Conservation (phyloP, 495 filamentous ascomycete genomes). For the Xanthoparmelia taractica region DNA sequence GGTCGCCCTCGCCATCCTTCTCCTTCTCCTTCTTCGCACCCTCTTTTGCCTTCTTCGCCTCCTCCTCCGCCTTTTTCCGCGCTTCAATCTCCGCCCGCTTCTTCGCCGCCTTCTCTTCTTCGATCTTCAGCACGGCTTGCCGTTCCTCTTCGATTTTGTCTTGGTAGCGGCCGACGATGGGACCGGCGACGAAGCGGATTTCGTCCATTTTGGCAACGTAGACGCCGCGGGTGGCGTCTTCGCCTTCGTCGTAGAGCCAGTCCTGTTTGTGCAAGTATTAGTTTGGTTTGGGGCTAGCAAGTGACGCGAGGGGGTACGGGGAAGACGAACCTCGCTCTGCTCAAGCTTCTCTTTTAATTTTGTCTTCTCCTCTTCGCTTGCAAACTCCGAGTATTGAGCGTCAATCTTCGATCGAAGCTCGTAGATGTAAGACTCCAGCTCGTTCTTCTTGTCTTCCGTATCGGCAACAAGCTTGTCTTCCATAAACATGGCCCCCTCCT, state of each 20-base stretch:
- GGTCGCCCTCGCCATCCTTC: slow-evolving; percentile 38
- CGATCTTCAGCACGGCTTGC: slow-evolving; percentile 60
- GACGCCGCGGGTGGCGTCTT: slow-evolving; percentile 86
- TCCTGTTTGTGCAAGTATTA: slow-evolving; percentile 50
- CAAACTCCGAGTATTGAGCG: slow-evolving; percentile 78
- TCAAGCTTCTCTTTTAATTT: slow-evolving; percentile 75
- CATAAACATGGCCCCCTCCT: slow-evolving; percentile 85
- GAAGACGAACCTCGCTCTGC: slow-evolving; percentile 64
- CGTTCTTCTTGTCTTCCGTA: slow-evolving; percentile 99
- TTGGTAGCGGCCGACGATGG: slow-evolving; percentile 88
- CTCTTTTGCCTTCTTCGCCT: slow-evolving; percentile 45
- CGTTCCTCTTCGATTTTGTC: slow-evolving; percentile 91
- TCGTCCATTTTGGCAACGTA: slow-evolving; percentile 95
- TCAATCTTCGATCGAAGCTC: slow-evolving; percentile 90
- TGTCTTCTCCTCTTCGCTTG: slow-evolving; percentile 85
- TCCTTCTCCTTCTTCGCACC: slow-evolving; percentile 37
- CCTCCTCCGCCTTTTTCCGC: slow-evolving; percentile 49
- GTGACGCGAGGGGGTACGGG: slow-evolving; percentile 14
- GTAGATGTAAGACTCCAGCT: slow-evolving; percentile 95
- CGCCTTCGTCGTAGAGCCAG: slow-evolving; percentile 97
- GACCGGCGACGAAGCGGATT: slow-evolving; percentile 81
- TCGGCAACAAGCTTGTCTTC: slow-evolving; percentile 98
- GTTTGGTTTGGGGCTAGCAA: background rate
- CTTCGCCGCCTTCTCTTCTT: slow-evolving; percentile 76
- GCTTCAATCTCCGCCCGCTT: slow-evolving; percentile 68